phyloP scores from a whole-genome alignment of 306 rosid genomes.

The Dicorynia guianensis region DNA sequence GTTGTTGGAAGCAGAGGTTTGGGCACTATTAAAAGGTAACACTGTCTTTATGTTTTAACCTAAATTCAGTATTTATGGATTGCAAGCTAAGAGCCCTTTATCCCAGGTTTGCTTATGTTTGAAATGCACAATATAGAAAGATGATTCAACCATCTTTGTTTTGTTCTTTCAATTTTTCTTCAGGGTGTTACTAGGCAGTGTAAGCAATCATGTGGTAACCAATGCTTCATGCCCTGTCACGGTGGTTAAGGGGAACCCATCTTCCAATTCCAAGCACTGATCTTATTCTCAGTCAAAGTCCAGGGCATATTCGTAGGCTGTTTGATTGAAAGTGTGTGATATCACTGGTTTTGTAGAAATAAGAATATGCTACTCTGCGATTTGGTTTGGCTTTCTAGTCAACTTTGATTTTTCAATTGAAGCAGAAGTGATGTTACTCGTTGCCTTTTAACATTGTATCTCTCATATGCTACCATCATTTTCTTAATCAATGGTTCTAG shows the following conservation, averaged over 20 bases:
- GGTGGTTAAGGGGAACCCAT: conserved; percentile 60
- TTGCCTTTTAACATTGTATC: neutral
- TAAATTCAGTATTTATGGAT: neutral
- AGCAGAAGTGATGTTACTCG: neutral
- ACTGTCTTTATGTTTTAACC: neutral
- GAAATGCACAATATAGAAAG: too few species aligned
- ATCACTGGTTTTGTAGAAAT: too few species aligned
- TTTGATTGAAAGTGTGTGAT: too few species aligned
- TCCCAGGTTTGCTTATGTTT: too few species aligned
- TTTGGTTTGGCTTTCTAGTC: too few species aligned
- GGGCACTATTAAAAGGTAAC: conserved; percentile 69
- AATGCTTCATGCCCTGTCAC: conserved; percentile 82
- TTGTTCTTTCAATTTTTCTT: neutral
- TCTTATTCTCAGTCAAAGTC: neutral
- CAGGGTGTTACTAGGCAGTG: conserved; percentile 82
- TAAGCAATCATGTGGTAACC: conserved; percentile 66
- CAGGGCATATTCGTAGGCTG: too few species aligned
- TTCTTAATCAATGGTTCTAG: too few species aligned
- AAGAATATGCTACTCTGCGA: too few species aligned
- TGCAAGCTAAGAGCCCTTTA: too few species aligned
- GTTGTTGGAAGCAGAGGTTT: conserved; percentile 85
- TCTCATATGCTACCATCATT: neutral
- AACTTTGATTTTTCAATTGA: neutral
- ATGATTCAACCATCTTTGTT: neutral
- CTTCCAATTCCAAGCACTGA: conserved; percentile 45